Evolutionary conservation across 1,139 yeast species (phyloP), one percentile per base, ranked within the genome.

Genomic region (Sugiyamaella castrensis): DNA sequence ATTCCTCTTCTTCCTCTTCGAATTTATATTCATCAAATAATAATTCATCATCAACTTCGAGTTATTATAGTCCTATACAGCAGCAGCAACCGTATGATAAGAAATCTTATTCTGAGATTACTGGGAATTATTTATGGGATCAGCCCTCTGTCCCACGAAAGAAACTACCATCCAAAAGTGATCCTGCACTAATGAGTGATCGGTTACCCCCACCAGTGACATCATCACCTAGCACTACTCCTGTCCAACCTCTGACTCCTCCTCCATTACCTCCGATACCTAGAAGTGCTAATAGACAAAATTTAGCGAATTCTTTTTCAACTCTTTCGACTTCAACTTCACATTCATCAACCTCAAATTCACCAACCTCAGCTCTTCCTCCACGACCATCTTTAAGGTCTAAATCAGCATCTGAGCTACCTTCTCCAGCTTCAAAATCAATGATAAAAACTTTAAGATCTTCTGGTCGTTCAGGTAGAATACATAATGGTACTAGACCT

Each of bases 371-470:
- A 12, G 28, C 46, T 6, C 42, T 29, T 8, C 34, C 39, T 10
- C 46, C 35, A n/a, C 16, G 15, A 35, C 37, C 46, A 15, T 37
- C 50, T 10, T 32, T 49, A 27, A 32, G 52, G 35, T 50, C 53
- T 15, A 46, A 44, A 29, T 47, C 51, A 13, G 38, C 47, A 7
- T 13, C 52, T 12, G 54, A 44, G 4, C 28, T 48, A 11, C 48
- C 53, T 3, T 31, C 40, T 10, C 13, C 47, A 19, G 29, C 41
- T 28, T 50, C 51, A 10, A 52, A 54, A 39, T 43, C 58, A 4
- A 50, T 59, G 57, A 40, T 59, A 19, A 53, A 51, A 40, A 58
- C 63, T 0, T 40, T 61, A 41, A 53, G 65, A 27, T 46, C 53
- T 7, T 51, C 53, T 15, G 51, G 50, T 9, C 57, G 53, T 43